Evolutionary conservation across 371 early-diverging fungal genomes (phyloP).

Genomic region (Funneliformis caledonium): DNA sequence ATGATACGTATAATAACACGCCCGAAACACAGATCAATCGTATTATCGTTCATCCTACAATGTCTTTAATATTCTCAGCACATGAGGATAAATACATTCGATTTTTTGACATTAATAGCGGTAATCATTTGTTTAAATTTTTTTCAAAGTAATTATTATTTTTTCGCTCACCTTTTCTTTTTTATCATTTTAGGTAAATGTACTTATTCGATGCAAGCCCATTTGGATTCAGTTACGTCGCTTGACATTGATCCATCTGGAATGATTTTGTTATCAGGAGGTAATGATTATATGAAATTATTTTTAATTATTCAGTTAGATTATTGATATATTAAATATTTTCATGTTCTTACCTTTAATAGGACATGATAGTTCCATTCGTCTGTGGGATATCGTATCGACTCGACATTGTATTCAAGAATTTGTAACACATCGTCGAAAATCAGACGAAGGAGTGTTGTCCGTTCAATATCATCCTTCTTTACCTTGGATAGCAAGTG

Average conservation of each 20-base stretch:
- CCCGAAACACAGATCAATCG: conserved; percentile 77
- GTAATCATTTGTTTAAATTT: conserved; percentile 45
- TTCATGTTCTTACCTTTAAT: neutral
- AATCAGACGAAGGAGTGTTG: conserved; percentile 81
- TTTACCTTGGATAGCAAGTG: conserved; percentile 70
- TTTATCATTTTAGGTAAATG: conserved; percentile 56
- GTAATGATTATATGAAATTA: conserved; percentile 45
- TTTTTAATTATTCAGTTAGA: neutral
- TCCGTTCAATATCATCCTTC: conserved; percentile 67
- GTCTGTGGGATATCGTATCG: conserved; percentile 77
- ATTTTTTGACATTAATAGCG: conserved; percentile 76
- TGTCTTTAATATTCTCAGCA: conserved; percentile 73
- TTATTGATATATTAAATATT: neutral
- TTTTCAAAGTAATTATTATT: neutral
- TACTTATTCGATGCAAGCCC: conserved; percentile 67
- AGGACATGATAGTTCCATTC: conserved; percentile 83
- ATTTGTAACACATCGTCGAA: conserved; percentile 75
- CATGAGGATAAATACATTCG: conserved; percentile 83
- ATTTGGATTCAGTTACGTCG: conserved; percentile 71
- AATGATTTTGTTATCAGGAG: conserved; percentile 73
- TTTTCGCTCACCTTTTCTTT: neutral
- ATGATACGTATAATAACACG: conserved; percentile 70
- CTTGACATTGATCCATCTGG: conserved; percentile 75
- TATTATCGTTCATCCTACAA: conserved; percentile 74
- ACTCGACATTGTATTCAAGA: conserved; percentile 77